Base-by-base conservation (phyloP, 192 early-diverging fungal species). In the Coemansia reversa region DNA sequence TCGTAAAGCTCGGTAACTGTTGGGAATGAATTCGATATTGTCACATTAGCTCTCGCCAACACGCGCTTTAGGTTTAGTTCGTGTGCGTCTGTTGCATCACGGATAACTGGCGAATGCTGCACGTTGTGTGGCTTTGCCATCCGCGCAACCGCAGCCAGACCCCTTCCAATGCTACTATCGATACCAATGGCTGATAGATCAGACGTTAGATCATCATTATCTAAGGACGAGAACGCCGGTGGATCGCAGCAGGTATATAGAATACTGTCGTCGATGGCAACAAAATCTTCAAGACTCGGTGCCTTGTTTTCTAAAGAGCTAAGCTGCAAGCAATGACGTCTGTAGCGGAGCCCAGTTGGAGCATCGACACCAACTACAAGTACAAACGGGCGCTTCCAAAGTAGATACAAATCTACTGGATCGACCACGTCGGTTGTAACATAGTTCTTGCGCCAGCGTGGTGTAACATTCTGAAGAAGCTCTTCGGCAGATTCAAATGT, bases 361-460 rank as follows among this genome's bases (percentile, higher is more conserved):
- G 92, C 91, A 53, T 96, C 90, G 5, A 98, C 83, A n/a, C 89
- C 85, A 1, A 96, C 83, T 8, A 96, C 67, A 7, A 97, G 75
- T 30, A 94, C 87, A 79, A 95, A 93, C 0, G 91, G 91, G n/a
- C 78, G 73, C 70, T 81, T 82, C 66, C 69, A 67, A 60, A 93
- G 74, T 18, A 83, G 52, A 49, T 86, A 76, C 51, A 92, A 74
- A n/a, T 86, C 85, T 12, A 80, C 59, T 14, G 79, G 64, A 35
- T 58, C 76, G 12, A 81, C 74, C 39, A 93, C 70, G 45, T 89
- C 81, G 56, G 84, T 86, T 9, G 91, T 87, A 3, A 93, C 89
- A 75, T 85, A 93, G 73, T 91, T 70, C 3, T 81, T 65, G 32
- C 69, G 67, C 95, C 94, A 97, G 61, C 87, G 82, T 14, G 82